Conservation (phyloP, 2,329 filamentous ascomycete species). For the Ascochyta rabiei region DNA sequence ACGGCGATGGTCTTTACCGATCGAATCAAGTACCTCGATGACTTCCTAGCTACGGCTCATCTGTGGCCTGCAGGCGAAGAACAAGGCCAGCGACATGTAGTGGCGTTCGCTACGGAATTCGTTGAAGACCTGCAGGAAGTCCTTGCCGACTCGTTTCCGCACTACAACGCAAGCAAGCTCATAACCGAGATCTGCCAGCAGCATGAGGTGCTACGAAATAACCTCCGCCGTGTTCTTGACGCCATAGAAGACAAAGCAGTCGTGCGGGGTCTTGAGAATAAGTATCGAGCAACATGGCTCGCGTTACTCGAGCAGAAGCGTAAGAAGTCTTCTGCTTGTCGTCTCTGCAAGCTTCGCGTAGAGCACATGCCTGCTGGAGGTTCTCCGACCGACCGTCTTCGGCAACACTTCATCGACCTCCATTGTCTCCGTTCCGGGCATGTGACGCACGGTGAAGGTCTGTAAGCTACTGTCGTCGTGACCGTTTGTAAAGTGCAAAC, state of each 20-base stretch:
- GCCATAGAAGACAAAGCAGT: conserved; percentile 12
- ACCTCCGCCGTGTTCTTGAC: neutral
- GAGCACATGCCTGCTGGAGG: conserved; percentile 5
- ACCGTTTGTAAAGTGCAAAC: no score
- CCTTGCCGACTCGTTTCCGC: conserved; percentile 2
- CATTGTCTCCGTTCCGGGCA: conserved; percentile 1
- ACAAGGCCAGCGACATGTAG: neutral
- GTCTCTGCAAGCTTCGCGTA: conserved; percentile 11
- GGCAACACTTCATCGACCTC: conserved; percentile 8
- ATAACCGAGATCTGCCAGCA: conserved; percentile 5
- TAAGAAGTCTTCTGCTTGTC: conserved; percentile 11
- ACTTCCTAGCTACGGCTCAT: conserved; percentile 2
- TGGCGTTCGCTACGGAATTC: conserved; percentile 6
- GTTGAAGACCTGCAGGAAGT: conserved; percentile 2
- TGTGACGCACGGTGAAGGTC: neutral
- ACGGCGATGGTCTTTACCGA: conserved; percentile 8
- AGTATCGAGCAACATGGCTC: conserved; percentile 6
- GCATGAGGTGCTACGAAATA: neutral
- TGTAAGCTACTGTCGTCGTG: neutral
- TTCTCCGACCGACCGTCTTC: conserved; percentile 5
- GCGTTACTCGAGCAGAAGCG: conserved; percentile 8
- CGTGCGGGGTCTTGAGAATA: conserved; percentile 7
- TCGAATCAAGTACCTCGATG: conserved; percentile 4
- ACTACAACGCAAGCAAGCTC: conserved; percentile 1
- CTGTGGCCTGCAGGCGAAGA: neutral